These are phyloP conservation scores for Rhodotorula sp. DNA, from an alignment of 1,284 basidiomycete genomes.

Conservation along the genomic window DNA sequence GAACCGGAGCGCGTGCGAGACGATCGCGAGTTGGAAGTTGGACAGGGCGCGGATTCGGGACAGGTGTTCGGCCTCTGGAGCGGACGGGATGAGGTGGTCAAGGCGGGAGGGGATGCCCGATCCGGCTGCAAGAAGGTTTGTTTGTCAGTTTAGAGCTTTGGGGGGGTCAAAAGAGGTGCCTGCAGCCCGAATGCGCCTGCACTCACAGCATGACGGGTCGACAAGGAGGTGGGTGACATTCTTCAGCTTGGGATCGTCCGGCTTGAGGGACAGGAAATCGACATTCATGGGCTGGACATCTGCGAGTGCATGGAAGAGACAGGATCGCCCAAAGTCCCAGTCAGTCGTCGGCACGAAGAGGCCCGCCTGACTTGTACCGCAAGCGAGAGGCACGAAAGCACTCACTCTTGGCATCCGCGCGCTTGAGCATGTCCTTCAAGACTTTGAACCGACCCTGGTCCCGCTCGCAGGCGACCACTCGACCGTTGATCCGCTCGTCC, in stretches of 20 bases:
- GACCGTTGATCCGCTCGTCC: constrained; percentile 57
- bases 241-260: constrained; percentile 61
- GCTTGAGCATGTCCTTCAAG: constrained; percentile 75
- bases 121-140: constrained; percentile 37
- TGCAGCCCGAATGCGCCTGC: neutral
- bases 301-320: neutral
- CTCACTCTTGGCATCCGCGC: constrained; percentile 67
- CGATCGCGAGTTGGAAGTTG: constrained; percentile 86
- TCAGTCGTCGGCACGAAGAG: no score
- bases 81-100: constrained; percentile 47
- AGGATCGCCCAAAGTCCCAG: no score
- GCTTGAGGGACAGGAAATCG: constrained; percentile 77
- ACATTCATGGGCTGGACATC: constrained; percentile 67
- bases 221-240: constrained; percentile 80
- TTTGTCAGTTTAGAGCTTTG: neutral
- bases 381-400: neutral
- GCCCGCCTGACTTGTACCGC: no score
- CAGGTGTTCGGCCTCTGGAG: constrained; percentile 54
- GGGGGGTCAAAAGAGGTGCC: neutral
- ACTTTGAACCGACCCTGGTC: constrained; percentile 76
- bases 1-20: constrained; percentile 92
- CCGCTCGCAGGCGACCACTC: constrained; percentile 84
- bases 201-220: constrained; percentile 74
- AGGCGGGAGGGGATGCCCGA: constrained; percentile 46
- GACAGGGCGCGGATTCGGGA: constrained; percentile 73